phyloP scores from a whole-genome alignment of 305 asterid genomes.

The Andrographis paniculata region DNA sequence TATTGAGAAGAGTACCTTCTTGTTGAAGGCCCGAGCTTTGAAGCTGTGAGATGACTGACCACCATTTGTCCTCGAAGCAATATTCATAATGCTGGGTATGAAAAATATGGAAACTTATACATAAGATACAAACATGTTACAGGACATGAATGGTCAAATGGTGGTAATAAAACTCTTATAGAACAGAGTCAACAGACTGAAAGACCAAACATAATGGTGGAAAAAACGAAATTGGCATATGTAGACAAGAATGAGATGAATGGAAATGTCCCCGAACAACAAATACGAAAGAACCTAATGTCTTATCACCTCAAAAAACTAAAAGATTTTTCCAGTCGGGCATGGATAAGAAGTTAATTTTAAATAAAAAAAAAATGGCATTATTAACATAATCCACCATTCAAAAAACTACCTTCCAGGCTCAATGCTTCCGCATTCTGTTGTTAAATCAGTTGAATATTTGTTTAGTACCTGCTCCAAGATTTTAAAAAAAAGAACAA shows the following conservation, averaged over 20 bases:
- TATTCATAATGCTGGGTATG: constrained; percentile 24
- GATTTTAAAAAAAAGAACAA: constrained; percentile 16
- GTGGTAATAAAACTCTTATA: constrained; percentile 4
- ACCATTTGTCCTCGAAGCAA: background rate
- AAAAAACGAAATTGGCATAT: too few relatives aligned
- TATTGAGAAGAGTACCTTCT: background rate
- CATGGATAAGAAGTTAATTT: background rate
- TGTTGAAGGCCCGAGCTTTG: background rate
- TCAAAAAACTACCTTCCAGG: constrained; percentile 44
- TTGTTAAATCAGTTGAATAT: constrained; percentile 20
- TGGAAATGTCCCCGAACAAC: too few relatives aligned
- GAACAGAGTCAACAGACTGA: background rate
- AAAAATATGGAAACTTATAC: constrained; percentile 16
- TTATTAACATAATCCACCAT: constrained; percentile 14
- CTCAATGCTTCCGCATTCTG: constrained; percentile 45
- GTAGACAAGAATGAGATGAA: too few relatives aligned
- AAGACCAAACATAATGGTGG: background rate
- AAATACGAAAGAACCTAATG: too few relatives aligned
- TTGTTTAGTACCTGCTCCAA: constrained; percentile 43
- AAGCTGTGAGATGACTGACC: background rate
- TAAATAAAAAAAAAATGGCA: background rate
- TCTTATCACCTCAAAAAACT: too few relatives aligned
- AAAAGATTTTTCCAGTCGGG: too few relatives aligned
- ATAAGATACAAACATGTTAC: constrained; percentile 1
- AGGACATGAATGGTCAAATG: constrained; percentile 1